phyloP scores from a whole-genome alignment of 176 grass and related monocot genomes.

The Hordeum marinum region DNA sequence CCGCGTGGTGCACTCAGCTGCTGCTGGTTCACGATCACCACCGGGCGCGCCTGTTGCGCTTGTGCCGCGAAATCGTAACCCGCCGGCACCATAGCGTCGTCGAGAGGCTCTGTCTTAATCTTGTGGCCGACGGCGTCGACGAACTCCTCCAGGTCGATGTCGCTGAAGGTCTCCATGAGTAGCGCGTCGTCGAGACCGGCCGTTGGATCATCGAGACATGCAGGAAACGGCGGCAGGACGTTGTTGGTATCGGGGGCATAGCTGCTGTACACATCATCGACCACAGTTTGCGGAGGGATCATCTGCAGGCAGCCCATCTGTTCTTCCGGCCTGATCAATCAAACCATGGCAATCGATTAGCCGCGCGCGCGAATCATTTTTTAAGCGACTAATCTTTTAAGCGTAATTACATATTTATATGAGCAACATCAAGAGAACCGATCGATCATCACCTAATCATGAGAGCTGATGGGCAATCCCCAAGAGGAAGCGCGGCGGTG shows the following conservation, averaged over 20 bases:
- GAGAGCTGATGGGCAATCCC: neutral
- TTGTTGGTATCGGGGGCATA: neutral
- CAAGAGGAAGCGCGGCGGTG: neutral
- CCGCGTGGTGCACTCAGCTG: neutral
- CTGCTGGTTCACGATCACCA: neutral
- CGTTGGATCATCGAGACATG: neutral
- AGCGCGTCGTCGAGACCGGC: constrained; percentile 10
- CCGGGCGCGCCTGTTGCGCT: no score
- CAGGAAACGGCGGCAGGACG: neutral
- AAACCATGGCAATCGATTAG: neutral
- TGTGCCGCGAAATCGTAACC: no score
- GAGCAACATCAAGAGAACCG: neutral
- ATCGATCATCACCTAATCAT: neutral
- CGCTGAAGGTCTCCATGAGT: constrained; percentile 15
- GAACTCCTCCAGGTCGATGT: constrained; percentile 38
- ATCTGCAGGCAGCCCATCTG: neutral
- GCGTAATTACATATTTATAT: no score
- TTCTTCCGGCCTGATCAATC: neutral
- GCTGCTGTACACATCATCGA: neutral
- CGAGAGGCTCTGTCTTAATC: neutral
- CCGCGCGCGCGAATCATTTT: neutral
- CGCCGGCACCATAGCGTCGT: neutral
- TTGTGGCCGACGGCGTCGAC: neutral
- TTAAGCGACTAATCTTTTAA: neutral
- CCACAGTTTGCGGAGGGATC: neutral